Evolutionary conservation across 2,329 filamentous ascomycete genomes (phyloP), one percentile per base, ranked within the genome.

Genomic region (Davidsoniella australis): DNA sequence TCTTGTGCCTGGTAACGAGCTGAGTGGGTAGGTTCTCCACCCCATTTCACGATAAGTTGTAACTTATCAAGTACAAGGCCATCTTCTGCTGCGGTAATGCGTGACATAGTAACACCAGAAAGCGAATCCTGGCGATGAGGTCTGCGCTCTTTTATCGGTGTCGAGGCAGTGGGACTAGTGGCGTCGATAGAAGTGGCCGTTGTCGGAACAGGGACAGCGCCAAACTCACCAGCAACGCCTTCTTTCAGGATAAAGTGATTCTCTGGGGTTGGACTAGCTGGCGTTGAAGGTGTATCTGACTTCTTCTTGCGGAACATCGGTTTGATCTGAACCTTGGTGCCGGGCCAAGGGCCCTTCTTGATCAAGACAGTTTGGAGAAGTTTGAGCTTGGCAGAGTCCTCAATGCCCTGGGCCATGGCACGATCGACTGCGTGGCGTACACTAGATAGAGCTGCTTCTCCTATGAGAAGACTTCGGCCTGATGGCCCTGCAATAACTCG

Each of bases 301-400:
- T 79, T 85, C 59, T 86, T 80, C 67, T 89, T 94, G 47, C 88
- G 80, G 64, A 98, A 98, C 87, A 98, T 94, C 8, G 91, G 91
- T 64, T 98, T 98, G 62, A 98, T 96, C 64, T 98, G 91, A 2
- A 98, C 87, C 63, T 98, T 98, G 1, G 91, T 98, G 0, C 91
- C 91, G 3, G 87, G 81, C 83, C 89, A 95, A 17, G 79, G 80
- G 1, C 88, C 87, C 63, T 98, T 98, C 66, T 91, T 93, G 40
- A 85, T 79, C 5, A 98, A 68, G 5, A 93, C 89, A 54, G 89
- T 89, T 52, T 83, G 81, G 45, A 98, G 71, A 40, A 85, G 71
- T 55, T 78, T 80, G n/a, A 98, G 77, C 65, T 98, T 98, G 46
- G 76, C 78, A 45, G 72, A 72, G 59, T 98, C 93, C 62, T 98